Evolutionary conservation across 2,329 filamentous ascomycete species (phyloP).

Genomic region (Amauroascus verrucosus): DNA sequence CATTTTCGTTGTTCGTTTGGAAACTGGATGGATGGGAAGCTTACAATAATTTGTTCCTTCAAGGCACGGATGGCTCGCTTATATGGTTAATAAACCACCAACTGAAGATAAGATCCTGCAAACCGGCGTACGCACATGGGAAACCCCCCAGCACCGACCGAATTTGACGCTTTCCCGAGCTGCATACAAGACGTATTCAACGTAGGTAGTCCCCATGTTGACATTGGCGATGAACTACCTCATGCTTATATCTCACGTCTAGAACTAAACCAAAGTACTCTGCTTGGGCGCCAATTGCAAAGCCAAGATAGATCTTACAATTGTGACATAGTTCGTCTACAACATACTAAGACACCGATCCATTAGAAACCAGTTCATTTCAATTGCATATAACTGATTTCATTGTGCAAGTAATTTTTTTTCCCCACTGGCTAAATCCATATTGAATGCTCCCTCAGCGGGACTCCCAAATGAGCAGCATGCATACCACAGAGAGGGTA

Average conservation of each 20-base stretch:
- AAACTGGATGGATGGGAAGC: not conserved
- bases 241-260: slow-evolving; percentile 11
- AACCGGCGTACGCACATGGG: slow-evolving; percentile 61
- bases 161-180: slow-evolving; percentile 66
- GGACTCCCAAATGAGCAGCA: not conserved
- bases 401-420: not conserved
- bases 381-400: slow-evolving; percentile 11
- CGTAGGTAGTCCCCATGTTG: slow-evolving; percentile 51
- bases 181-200: slow-evolving; percentile 89
- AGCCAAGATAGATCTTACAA: slow-evolving; percentile 19
- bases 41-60: slow-evolving; percentile 6
- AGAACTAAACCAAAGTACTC: slow-evolving; percentile 29
- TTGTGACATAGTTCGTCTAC: not conserved
- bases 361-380: slow-evolving; percentile 13
- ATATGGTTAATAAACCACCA: slow-evolving; percentile 80
- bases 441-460: not conserved
- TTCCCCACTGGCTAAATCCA: not conserved
- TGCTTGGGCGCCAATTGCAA: slow-evolving; percentile 28
- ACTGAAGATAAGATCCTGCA: slow-evolving; percentile 62
- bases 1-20: not conserved
- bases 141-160: slow-evolving; percentile 59
- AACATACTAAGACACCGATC: not conserved
- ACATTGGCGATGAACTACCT: slow-evolving; percentile 3
- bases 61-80: slow-evolving; percentile 93
- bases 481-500: slow-evolving; percentile 21